Evolutionary conservation across 2,329 filamentous ascomycete genomes (phyloP).

Genomic region (Fusarium staphyleae): DNA sequence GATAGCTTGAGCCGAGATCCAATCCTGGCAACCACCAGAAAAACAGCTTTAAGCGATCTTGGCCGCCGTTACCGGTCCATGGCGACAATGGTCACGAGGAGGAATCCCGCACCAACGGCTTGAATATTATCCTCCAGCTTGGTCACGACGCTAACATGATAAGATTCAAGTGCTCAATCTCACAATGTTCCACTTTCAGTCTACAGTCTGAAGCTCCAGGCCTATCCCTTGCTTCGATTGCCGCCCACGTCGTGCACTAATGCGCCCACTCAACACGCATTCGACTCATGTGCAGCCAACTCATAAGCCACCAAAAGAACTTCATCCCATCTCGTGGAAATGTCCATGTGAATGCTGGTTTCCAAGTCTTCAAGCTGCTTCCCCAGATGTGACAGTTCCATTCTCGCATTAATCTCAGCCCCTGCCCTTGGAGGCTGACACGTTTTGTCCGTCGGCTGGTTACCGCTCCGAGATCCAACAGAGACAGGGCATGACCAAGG

Average conservation of each 20-base stretch:
- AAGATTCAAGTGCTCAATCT: slow-evolving; percentile 7
- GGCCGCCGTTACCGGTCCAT: slow-evolving; percentile 19
- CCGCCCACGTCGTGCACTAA: slow-evolving; percentile 34
- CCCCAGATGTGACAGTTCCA: too few species aligned
- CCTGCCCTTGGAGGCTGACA: slow-evolving; percentile 26
- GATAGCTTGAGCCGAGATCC: slow-evolving; percentile 33
- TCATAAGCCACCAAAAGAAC: background rate
- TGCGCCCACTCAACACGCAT: slow-evolving; percentile 40
- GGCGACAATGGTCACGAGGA: slow-evolving; percentile 8
- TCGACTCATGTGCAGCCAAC: slow-evolving; percentile 2
- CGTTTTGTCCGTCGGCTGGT: slow-evolving; percentile 28
- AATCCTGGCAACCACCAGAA: slow-evolving; percentile 13
- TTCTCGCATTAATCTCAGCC: slow-evolving; percentile 16
- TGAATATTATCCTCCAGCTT: background rate
- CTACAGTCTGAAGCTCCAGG: slow-evolving; percentile 7
- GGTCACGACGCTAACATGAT: slow-evolving; percentile 2
- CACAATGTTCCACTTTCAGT: slow-evolving; percentile 9
- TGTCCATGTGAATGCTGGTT: slow-evolving; percentile 12
- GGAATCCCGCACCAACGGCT: slow-evolving; percentile 13
- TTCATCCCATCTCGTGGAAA: slow-evolving; percentile 7
- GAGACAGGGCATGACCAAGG: slow-evolving; percentile 24
- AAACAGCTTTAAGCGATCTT: slow-evolving; percentile 32
- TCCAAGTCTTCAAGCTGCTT: too few species aligned
- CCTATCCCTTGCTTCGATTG: slow-evolving; percentile 31
- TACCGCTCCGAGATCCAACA: slow-evolving; percentile 33